Evolutionary conservation across 2,329 filamentous ascomycete genomes (phyloP).

Genomic region (Pyrenochaeta sp.): DNA sequence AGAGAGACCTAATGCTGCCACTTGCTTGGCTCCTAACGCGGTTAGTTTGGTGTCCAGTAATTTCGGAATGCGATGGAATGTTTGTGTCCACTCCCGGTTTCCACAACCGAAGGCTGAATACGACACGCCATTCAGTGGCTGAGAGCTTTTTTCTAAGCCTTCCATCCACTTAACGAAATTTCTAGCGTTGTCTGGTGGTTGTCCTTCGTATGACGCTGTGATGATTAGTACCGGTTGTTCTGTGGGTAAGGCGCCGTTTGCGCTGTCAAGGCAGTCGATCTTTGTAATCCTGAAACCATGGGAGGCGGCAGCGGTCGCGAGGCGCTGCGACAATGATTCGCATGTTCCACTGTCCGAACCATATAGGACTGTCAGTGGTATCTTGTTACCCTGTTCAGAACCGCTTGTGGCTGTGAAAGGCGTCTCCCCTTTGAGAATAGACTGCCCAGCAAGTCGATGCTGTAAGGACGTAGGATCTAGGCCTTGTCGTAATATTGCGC

Average conservation of each 20-base stretch:
- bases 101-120: constrained; percentile 47
- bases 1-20: constrained; percentile 27
- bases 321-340: constrained; percentile 39
- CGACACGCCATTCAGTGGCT: constrained; percentile 26
- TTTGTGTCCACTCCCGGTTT: constrained; percentile 44
- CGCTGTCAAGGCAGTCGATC: constrained; percentile 31
- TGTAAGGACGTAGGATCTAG: neutral
- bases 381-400: neutral
- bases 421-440: neutral
- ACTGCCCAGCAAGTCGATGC: neutral
- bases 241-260: constrained; percentile 26
- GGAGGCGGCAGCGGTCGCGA: constrained; percentile 28
- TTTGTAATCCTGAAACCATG: constrained; percentile 34
- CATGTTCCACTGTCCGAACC: constrained; percentile 47
- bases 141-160: constrained; percentile 7
- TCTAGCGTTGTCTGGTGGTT: constrained; percentile 46
- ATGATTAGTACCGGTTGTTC: constrained; percentile 43
- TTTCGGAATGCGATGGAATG: constrained; percentile 47
- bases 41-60: constrained; percentile 34
- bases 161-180: constrained; percentile 47
- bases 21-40: constrained; percentile 21
- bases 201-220: constrained; percentile 46
- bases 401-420: neutral
- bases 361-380: constrained; percentile 23
- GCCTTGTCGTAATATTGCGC: constrained; percentile 13